Conservation (phyloP, 106 monocot species). For the Iris macrosiphon region DNA sequence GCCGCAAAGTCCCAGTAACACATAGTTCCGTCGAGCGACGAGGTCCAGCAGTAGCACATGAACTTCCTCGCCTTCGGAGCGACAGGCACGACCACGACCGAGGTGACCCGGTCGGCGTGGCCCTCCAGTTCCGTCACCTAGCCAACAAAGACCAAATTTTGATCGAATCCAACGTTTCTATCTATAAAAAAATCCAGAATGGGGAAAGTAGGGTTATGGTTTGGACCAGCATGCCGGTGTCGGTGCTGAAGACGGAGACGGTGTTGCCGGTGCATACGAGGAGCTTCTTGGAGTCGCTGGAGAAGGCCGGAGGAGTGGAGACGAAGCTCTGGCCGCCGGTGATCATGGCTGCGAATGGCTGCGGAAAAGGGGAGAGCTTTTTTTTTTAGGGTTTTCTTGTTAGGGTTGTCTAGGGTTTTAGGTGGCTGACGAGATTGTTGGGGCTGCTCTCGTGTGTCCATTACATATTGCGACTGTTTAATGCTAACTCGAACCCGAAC, state of each 20-base stretch:
- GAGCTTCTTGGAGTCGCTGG: constrained; percentile 70
- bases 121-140: constrained; percentile 61
- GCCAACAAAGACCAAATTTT: constrained; percentile 11
- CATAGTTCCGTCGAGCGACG: constrained; percentile 51
- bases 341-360: constrained; percentile 60
- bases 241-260: constrained; percentile 79
- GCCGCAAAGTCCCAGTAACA: constrained; percentile 62
- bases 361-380: too few species aligned
- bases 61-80: constrained; percentile 26
- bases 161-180: not conserved
- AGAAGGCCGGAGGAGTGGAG: constrained; percentile 68
- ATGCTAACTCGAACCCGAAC: too few species aligned
- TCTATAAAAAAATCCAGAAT: not conserved
- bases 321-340: constrained; percentile 76
- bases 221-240: constrained; percentile 86
- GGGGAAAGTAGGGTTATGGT: not conserved
- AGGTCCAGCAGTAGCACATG: constrained; percentile 60
- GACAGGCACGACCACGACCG: constrained; percentile 41
- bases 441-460: too few species aligned
- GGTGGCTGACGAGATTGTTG: too few species aligned
- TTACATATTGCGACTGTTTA: too few species aligned
- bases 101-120: constrained; percentile 45
- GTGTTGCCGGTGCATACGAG: constrained; percentile 74
- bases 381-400: too few species aligned
- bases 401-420: too few species aligned